Percentiles rank a stretch among this genome's conserved stretches.
Conservation (phyloP, 495 filamentous ascomycete species). For the Xylaria nigripes region DNA sequence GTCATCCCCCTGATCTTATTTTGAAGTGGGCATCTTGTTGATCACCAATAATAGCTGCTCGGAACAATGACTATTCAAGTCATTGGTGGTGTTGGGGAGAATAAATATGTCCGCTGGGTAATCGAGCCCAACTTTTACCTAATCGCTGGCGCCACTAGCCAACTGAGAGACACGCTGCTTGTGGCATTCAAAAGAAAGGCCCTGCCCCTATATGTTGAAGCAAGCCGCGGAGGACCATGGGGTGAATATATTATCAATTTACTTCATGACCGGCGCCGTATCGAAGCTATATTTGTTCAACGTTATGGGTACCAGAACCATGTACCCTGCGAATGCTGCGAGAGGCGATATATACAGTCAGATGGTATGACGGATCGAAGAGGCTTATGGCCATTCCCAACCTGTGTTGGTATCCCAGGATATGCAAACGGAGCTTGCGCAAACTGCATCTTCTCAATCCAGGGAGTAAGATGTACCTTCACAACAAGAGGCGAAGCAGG, state of each 20-base stretch:
- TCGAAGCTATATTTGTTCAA: background rate
- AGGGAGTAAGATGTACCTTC: background rate
- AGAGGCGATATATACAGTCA: background rate
- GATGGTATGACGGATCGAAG: background rate
- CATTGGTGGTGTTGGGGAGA: background rate
- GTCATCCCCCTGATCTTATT: too few relatives aligned
- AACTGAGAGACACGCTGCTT: background rate
- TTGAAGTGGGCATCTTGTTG: too few relatives aligned
- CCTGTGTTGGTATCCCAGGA: background rate
- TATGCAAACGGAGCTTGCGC: background rate
- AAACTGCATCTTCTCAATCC: background rate
- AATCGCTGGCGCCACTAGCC: background rate
- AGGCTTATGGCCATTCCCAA: background rate
- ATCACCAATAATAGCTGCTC: too few relatives aligned
- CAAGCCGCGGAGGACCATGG: background rate
- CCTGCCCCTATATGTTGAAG: background rate
- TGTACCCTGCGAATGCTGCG: background rate
- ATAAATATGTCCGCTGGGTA: background rate
- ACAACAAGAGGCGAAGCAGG: too few relatives aligned
- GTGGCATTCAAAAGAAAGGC: background rate
- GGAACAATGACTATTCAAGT: too few relatives aligned
- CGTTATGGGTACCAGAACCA: background rate
- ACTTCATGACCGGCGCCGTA: background rate
- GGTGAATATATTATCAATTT: background rate
- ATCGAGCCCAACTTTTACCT: background rate